A percentile compares a stretch with the other conserved stretches of the same genome.
Evolutionary conservation across 73 alveolate genomes (phyloP).

Genomic region (Paramecium bursaria): DNA sequence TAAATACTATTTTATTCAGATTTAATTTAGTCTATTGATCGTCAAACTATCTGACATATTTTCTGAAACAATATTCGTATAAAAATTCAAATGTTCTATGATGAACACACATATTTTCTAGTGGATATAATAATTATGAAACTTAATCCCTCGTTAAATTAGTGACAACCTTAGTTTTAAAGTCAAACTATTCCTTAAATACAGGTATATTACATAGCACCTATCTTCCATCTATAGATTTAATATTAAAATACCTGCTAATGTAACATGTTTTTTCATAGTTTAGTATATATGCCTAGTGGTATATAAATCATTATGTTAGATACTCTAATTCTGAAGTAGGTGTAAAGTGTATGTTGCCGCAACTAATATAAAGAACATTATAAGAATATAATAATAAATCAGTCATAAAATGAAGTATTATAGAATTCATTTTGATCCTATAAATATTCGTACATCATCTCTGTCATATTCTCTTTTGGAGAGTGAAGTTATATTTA

Average conservation of each 20-base stretch:
- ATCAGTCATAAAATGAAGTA: too few species aligned
- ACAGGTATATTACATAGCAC: conserved; percentile 8
- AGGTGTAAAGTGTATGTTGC: too few species aligned
- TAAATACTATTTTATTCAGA: background rate
- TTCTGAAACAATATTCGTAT: conserved; percentile 52
- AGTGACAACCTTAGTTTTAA: too few species aligned
- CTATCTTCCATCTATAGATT: background rate
- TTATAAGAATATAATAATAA: too few species aligned
- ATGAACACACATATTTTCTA: conserved; percentile 18
- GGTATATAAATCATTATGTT: background rate
- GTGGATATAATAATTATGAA: background rate
- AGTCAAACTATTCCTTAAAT: too few species aligned
- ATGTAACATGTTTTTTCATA: conserved; percentile 7
- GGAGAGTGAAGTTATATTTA: too few species aligned
- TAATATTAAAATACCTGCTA: background rate
- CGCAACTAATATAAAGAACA: too few species aligned
- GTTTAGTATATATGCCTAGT: conserved; percentile 2
- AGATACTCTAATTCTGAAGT: too few species aligned
- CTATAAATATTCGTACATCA: too few species aligned
- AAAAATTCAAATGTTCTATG: conserved; percentile 24
- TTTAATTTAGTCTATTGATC: conserved; percentile 2
- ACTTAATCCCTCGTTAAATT: conserved; percentile 12
- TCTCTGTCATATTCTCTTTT: too few species aligned
- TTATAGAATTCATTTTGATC: too few species aligned
- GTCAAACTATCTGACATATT: conserved; percentile 13